Percentiles rank a stretch among this genome's conserved stretches.
phyloP scores from a whole-genome alignment of 164 flowering plant genomes.

The Stephania yunnanensis region DNA sequence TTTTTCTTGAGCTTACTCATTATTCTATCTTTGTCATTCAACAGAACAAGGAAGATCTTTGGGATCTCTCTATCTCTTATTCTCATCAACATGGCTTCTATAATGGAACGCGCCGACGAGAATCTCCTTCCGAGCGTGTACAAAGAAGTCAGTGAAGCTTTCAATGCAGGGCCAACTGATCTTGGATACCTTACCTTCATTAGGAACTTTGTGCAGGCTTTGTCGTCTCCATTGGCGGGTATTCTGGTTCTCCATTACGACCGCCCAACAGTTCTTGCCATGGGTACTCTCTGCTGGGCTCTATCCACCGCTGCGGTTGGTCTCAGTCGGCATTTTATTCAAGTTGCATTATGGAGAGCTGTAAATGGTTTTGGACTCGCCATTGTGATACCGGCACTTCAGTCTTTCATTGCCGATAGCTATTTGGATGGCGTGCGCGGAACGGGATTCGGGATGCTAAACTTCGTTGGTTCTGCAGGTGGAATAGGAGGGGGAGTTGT shows the following conservation, averaged over 20 bases:
- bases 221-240: conserved; percentile 85
- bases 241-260: conserved; percentile 66
- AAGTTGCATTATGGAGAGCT: conserved; percentile 91
- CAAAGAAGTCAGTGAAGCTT: conserved; percentile 96
- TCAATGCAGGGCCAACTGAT: conserved; percentile 78
- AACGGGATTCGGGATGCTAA: conserved; percentile 74
- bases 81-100: conserved; percentile 85
- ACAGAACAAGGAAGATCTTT: conserved; percentile 54
- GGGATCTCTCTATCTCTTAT: conserved; percentile 84
- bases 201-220: conserved; percentile 76
- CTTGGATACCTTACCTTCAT: conserved; percentile 87
- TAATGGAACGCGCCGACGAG: conserved; percentile 98
- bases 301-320: conserved; percentile 95
- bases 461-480: conserved; percentile 72
- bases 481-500: conserved; percentile 90
- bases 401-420: conserved; percentile 93
- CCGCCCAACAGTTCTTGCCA: conserved; percentile 80
- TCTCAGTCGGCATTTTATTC: conserved; percentile 51
- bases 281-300: conserved; percentile 90
- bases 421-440: conserved; percentile 82
- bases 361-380: conserved; percentile 92
- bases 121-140: conserved; percentile 90
- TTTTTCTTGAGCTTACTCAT: no score
- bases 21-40: conserved; percentile 8
- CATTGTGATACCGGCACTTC: conserved; percentile 94